A percentile compares a stretch with the other conserved stretches of the same genome.
These are phyloP conservation scores for Paraurostyla sp. DNA, from an alignment of 73 alveolate species.

Conservation along the genomic window DNA sequence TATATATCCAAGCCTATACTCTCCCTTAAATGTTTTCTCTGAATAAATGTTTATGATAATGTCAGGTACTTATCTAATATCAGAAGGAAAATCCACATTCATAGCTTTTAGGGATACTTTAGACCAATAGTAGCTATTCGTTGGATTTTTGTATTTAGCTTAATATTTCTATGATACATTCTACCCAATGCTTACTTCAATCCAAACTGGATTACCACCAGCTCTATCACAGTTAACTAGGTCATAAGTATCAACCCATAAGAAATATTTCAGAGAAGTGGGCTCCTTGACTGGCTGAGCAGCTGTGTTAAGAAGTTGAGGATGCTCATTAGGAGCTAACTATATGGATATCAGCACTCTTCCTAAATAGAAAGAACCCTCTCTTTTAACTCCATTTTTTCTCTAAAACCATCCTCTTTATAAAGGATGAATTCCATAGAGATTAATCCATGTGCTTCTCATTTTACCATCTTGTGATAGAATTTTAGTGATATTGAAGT, in stretches of 20 bases:
- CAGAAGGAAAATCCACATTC: conserved; percentile 81
- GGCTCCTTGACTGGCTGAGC: conserved; percentile 90
- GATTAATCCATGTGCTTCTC: conserved; percentile 90
- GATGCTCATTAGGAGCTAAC: conserved; percentile 85
- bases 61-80: conserved; percentile 88
- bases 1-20: conserved; percentile 76
- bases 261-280: conserved; percentile 58
- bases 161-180: conserved; percentile 50
- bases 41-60: conserved; percentile 82
- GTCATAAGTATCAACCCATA: conserved; percentile 86
- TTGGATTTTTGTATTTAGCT: conserved; percentile 72
- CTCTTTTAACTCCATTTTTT: conserved; percentile 60
- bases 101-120: conserved; percentile 55
- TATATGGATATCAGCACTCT: conserved; percentile 88
- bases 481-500: conserved; percentile 85
- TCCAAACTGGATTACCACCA: conserved; percentile 79
- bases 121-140: conserved; percentile 49
- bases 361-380: conserved; percentile 91
- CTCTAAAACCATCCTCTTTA: conserved; percentile 76
- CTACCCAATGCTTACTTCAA: conserved; percentile 82
- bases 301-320: conserved; percentile 77
- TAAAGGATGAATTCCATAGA: conserved; percentile 87
- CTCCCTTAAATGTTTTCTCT: conserved; percentile 73
- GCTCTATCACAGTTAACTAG: conserved; percentile 78
- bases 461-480: conserved; percentile 90